phyloP scores from a whole-genome alignment of 352 stramenopile genomes.

The Globisporangium abappressorium region DNA sequence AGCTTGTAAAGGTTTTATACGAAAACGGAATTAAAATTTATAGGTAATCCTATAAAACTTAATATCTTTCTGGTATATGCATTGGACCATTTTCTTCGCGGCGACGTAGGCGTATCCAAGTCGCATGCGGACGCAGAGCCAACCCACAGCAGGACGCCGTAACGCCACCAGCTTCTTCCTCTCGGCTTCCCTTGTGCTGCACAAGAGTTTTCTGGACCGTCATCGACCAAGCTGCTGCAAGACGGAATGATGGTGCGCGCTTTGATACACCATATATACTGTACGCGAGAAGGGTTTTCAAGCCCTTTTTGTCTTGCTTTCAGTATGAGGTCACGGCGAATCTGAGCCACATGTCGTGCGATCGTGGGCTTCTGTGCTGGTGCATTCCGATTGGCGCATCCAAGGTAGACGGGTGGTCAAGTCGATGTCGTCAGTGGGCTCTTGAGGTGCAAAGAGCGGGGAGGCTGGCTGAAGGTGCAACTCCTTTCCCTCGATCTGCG shows the following conservation, averaged over 20 bases:
- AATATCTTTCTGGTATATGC: too few species aligned
- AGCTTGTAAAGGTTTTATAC: too few species aligned
- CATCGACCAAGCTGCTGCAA: background rate
- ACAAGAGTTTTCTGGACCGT: slow-evolving; percentile 21
- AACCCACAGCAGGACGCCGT: too few species aligned
- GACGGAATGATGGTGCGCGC: slow-evolving; percentile 3
- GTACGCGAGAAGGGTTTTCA: background rate
- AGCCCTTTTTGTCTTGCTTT: background rate
- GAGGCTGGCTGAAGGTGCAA: background rate
- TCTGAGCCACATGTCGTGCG: slow-evolving; percentile 9
- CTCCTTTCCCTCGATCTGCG: background rate
- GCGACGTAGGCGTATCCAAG: too few species aligned
- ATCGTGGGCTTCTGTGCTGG: slow-evolving; percentile 8
- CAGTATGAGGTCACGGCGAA: background rate
- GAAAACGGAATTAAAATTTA: too few species aligned
- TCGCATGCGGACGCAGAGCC: too few species aligned
- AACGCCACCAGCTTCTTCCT: background rate
- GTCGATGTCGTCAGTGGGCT: background rate
- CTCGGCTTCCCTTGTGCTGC: background rate
- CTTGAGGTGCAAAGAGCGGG: background rate
- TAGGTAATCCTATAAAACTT: too few species aligned
- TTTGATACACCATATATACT: background rate
- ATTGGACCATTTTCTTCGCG: too few species aligned
- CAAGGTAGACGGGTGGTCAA: slow-evolving; percentile 12
- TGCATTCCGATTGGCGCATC: slow-evolving; percentile 9